A percentile compares a stretch with the other conserved stretches of the same genome.
phyloP scores from a whole-genome alignment of 2,329 filamentous ascomycete species.

The Cladorrhinum sp. region DNA sequence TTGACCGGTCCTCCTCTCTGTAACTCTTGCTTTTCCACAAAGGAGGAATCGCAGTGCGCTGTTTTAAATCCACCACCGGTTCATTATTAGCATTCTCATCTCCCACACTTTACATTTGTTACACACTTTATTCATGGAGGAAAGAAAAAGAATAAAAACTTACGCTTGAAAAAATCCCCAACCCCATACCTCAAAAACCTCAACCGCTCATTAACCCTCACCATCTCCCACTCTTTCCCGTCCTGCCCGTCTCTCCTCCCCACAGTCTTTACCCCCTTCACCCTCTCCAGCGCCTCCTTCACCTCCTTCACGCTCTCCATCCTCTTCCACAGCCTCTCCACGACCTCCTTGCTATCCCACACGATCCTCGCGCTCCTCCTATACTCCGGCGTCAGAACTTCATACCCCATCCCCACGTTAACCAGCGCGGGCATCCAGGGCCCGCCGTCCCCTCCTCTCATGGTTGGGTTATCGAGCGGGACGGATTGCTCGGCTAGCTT shows the following conservation, averaged over 20 bases:
- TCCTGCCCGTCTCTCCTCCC: conserved; percentile 24
- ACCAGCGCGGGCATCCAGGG: conserved; percentile 68
- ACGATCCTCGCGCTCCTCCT: conserved; percentile 75
- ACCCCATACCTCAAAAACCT: conserved; percentile 69
- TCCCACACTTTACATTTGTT: too few relatives aligned
- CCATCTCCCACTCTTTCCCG: conserved; percentile 40
- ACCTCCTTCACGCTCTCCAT: conserved; percentile 45
- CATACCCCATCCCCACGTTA: conserved; percentile 59
- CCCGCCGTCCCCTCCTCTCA: conserved; percentile 24
- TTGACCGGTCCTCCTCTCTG: conserved; percentile 32
- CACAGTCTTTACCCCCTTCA: conserved; percentile 26
- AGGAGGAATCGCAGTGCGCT: conserved; percentile 68
- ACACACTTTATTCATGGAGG: too few relatives aligned
- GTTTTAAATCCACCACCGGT: too few relatives aligned
- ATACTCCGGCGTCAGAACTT: conserved; percentile 55
- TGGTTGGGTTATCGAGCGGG: conserved; percentile 43
- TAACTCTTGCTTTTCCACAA: conserved; percentile 49
- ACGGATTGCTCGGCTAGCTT: conserved; percentile 42
- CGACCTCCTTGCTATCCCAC: conserved; percentile 63
- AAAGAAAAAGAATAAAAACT: too few relatives aligned
- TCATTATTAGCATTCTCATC: too few relatives aligned
- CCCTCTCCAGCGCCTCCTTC: conserved; percentile 36
- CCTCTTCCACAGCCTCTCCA: conserved; percentile 60
- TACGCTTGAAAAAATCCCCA: conserved; percentile 68
- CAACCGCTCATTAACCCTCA: conserved; percentile 67